Percentiles rank a stretch among this genome's conserved stretches.
These are phyloP conservation scores for Diutina catenulata DNA, from an alignment of 1,139 yeast genomes.

Conservation along the genomic window DNA sequence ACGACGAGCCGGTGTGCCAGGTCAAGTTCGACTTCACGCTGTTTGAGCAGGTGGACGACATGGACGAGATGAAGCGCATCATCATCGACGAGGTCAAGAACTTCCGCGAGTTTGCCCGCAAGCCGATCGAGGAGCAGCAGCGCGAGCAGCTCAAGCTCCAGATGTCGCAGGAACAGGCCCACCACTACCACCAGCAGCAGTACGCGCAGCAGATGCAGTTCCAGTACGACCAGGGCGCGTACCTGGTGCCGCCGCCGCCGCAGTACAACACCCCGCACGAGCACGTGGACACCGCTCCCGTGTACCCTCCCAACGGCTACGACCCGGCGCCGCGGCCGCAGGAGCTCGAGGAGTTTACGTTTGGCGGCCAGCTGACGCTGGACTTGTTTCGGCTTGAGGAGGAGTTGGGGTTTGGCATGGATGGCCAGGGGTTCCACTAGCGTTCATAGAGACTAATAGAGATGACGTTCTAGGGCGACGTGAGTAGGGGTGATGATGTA, in stretches of 20 bases:
- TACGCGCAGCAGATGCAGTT: slow-evolving; percentile 11
- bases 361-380: slow-evolving; percentile 12
- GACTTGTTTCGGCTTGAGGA: slow-evolving; percentile 32
- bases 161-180: slow-evolving; percentile 21
- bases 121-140: slow-evolving; percentile 61
- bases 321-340: slow-evolving; percentile 36
- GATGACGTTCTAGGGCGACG: too few species aligned
- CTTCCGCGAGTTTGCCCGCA: slow-evolving; percentile 73
- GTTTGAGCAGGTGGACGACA: slow-evolving; percentile 79
- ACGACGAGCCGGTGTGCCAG: slow-evolving; percentile 84
- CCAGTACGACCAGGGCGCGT: slow-evolving; percentile 10
- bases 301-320: slow-evolving; percentile 24
- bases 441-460: too few species aligned
- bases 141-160: slow-evolving; percentile 31
- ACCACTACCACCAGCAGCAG: slow-evolving; percentile 13
- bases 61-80: slow-evolving; percentile 63
- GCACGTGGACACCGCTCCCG: slow-evolving; percentile 14
- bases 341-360: slow-evolving; percentile 30
- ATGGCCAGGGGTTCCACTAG: slow-evolving; percentile 17
- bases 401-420: slow-evolving; percentile 36
- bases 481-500: too few species aligned
- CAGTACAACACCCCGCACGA: slow-evolving; percentile 9
- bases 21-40: slow-evolving; percentile 72
- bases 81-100: slow-evolving; percentile 71
- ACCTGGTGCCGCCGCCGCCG: slow-evolving; percentile 8